Evolutionary conservation across 1,139 yeast genomes (phyloP), one percentile per base, ranked within the genome.

Genomic region (Lodderomyces beijingensis): DNA sequence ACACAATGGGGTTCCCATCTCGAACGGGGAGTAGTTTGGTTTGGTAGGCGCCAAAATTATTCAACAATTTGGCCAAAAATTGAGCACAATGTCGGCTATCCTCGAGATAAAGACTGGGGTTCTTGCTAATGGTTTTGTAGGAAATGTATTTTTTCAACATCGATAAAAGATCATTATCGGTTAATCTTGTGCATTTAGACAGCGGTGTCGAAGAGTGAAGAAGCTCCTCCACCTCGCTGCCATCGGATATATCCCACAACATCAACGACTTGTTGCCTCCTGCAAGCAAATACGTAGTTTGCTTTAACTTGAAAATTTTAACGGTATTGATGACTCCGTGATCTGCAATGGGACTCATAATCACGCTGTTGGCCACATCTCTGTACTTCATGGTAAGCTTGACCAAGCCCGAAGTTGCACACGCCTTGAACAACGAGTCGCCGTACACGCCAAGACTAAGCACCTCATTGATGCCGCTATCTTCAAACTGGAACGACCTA

Each of bases 41-140:
- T 13, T 73, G 65, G 9, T 57, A 57, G 1, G 95, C 96, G 3
- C 97, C 96, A 41, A 85, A 65, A 26, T 66, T 72, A 30, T 74
- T 70, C 34, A 88, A 66, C 18, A 89, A 57, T 37, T 75, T 72
- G 23, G 77, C 70, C 38, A 91, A 57, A 44, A 71, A 85, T 28
- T 80, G 79, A 0, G 97, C 96, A 62, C 98, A 91, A 29, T 82
- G 75, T 39, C 96, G 74, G 5, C 93, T 82, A 29, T 88, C 95
- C 43, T 84, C 85, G 47, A 84, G 70, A 49, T 73, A 79, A 27
- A 66, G 53, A 13, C 75, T 74, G 1, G 86, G 87, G 30, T 70
- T 70, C 42, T 81, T 81, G 9, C 95, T 84, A 8, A 91, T 83
- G 0, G 97, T 87, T 45, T 74, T 77, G 55, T 67, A 88, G 1